A percentile compares a stretch with the other conserved stretches of the same genome.
Evolutionary conservation across 441 rosid genomes (phyloP).

Genomic region (Aleurites moluccanus): DNA sequence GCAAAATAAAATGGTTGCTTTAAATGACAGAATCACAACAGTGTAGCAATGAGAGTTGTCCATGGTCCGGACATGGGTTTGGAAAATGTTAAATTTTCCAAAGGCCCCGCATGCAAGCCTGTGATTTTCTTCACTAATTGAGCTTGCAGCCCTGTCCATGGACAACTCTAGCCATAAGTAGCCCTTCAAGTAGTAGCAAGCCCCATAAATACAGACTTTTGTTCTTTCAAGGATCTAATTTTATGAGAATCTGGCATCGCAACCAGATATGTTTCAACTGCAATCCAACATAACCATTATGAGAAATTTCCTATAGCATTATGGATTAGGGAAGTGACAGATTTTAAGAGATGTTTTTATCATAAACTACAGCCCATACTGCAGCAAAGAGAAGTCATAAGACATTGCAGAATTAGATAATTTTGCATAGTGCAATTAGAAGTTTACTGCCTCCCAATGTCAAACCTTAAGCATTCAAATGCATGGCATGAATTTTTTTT

Average conservation of each 20-base stretch:
- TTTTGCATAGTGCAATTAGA: background rate
- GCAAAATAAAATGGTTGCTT: background rate
- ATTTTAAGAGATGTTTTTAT: background rate
- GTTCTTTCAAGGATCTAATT: background rate
- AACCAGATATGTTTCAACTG: background rate
- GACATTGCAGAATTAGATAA: background rate
- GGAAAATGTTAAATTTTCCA: too few relatives aligned
- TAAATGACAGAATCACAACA: background rate
- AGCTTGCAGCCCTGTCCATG: too few relatives aligned
- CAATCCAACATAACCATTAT: background rate
- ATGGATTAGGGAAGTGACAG: background rate
- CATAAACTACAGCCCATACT: background rate
- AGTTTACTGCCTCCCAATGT: background rate
- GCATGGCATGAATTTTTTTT: background rate
- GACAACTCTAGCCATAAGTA: background rate
- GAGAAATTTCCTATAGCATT: background rate
- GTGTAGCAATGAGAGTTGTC: background rate
- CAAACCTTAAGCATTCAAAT: background rate
- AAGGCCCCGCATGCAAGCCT: too few relatives aligned
- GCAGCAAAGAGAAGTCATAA: background rate
- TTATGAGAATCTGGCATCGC: background rate
- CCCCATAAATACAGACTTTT: background rate
- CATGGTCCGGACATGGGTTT: too few relatives aligned
- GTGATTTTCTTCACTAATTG: too few relatives aligned
- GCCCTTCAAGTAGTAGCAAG: background rate